Percentiles rank a stretch among this genome's conserved stretches.
These are phyloP conservation scores for Saccharomycopsis fermentans DNA, from an alignment of 805 yeast species.

Conservation along the genomic window DNA sequence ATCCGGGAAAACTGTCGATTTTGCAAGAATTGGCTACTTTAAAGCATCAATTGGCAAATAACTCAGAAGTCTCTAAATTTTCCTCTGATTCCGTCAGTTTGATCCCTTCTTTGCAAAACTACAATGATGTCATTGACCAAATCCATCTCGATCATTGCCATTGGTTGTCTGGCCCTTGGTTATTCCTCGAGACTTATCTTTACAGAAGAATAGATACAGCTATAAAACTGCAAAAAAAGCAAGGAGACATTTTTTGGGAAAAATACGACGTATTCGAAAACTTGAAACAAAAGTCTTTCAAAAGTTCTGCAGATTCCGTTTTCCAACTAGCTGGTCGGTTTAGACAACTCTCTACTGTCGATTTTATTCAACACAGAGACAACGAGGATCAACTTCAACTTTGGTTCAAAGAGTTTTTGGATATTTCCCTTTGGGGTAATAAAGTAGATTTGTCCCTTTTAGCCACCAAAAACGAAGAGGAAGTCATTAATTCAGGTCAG, in stretches of 20 bases:
- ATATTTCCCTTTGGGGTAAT: constrained; percentile 94
- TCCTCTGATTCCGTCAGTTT: constrained; percentile 28
- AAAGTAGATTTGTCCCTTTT: constrained; percentile 90
- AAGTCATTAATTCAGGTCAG: constrained; percentile 75
- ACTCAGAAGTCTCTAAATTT: constrained; percentile 27
- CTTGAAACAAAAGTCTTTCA: constrained; percentile 65
- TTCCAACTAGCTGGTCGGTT: constrained; percentile 67
- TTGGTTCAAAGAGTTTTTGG: constrained; percentile 72
- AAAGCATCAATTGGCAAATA: constrained; percentile 12
- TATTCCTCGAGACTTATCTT: constrained; percentile 73
- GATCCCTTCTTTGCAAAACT: constrained; percentile 41
- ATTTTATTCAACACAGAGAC: constrained; percentile 16
- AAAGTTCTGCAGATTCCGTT: constrained; percentile 66
- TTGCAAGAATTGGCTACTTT: constrained; percentile 6
- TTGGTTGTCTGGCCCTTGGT: constrained; percentile 90
- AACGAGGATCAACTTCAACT: constrained; percentile 22
- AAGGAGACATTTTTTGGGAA: constrained; percentile 22
- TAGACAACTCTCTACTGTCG: constrained; percentile 28
- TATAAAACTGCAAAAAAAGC: constrained; percentile 28
- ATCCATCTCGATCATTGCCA: constrained; percentile 20
- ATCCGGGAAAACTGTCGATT: constrained; percentile 15
- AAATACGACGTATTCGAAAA: constrained; percentile 62
- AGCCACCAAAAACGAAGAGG: constrained; percentile 82
- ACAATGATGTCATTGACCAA: constrained; percentile 43
- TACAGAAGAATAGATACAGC: constrained; percentile 53